phyloP scores from a whole-genome alignment of 176 grass and related monocot genomes.

The Musa schizocarpa region DNA sequence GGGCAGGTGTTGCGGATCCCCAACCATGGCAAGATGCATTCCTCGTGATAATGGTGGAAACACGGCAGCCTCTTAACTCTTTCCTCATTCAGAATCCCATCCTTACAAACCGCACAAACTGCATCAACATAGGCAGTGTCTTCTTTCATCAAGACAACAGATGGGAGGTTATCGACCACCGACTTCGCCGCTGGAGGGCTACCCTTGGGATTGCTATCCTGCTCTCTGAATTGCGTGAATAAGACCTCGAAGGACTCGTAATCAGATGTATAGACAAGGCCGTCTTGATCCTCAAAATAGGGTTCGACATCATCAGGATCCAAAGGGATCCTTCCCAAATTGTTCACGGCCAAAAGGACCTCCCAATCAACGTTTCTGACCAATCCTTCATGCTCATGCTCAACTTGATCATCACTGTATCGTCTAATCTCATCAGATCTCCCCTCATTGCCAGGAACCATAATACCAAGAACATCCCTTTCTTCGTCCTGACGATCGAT shows the following conservation, averaged over 20 bases:
- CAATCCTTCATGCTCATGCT: neutral
- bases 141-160: conserved; percentile 30
- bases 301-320: conserved; percentile 31
- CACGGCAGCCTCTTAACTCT: neutral
- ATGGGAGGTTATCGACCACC: conserved; percentile 51
- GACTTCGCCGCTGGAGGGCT: conserved; percentile 37
- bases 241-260: conserved; percentile 32
- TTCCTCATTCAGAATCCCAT: neutral
- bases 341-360: conserved; percentile 55
- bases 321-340: conserved; percentile 24
- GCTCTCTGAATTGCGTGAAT: conserved; percentile 45
- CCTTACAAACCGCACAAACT: conserved; percentile 75
- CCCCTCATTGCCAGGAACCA: conserved; percentile 37
- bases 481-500: conserved; percentile 11
- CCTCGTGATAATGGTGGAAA: neutral
- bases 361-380: conserved; percentile 52
- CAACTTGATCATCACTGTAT: conserved; percentile 8
- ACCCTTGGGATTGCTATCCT: conserved; percentile 36
- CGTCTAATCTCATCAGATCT: conserved; percentile 7
- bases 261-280: conserved; percentile 9
- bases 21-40: neutral
- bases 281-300: conserved; percentile 31
- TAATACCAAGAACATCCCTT: conserved; percentile 12
- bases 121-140: conserved; percentile 18
- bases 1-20: neutral